Conservation (phyloP, 345 rosid species). For the Murraya koenigii region DNA sequence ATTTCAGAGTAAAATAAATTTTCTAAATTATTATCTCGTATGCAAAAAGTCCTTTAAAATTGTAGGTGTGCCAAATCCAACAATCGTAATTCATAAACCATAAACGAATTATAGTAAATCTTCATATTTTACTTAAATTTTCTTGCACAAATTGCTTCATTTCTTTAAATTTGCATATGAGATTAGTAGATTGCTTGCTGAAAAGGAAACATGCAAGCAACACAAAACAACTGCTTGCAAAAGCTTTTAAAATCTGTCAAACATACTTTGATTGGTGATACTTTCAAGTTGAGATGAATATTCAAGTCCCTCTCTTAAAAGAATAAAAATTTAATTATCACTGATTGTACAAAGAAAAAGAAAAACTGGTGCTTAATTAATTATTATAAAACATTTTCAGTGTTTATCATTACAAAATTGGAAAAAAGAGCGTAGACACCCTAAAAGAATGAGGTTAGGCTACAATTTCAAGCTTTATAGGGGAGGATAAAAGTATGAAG, state of each 20-base stretch:
- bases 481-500: constrained; percentile 97
- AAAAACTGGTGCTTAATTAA: background rate
- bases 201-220: background rate
- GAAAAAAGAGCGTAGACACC: background rate
- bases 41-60: background rate
- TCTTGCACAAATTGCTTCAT: background rate
- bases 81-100: too few relatives aligned
- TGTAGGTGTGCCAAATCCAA: background rate
- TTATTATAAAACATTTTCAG: background rate
- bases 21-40: too few relatives aligned
- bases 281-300: background rate
- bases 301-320: background rate
- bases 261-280: too few relatives aligned
- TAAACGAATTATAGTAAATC: background rate
- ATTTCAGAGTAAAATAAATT: too few relatives aligned
- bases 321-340: background rate
- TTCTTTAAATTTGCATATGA: background rate
- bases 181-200: background rate
- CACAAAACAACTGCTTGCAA: background rate
- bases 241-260: background rate
- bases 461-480: constrained; percentile 36
- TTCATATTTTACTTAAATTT: background rate
- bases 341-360: background rate
- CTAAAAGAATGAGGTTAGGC: constrained; percentile 26
- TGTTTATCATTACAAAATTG: background rate